Conservation (phyloP, 2,329 filamentous ascomycete genomes). For the Xylaria sp. region DNA sequence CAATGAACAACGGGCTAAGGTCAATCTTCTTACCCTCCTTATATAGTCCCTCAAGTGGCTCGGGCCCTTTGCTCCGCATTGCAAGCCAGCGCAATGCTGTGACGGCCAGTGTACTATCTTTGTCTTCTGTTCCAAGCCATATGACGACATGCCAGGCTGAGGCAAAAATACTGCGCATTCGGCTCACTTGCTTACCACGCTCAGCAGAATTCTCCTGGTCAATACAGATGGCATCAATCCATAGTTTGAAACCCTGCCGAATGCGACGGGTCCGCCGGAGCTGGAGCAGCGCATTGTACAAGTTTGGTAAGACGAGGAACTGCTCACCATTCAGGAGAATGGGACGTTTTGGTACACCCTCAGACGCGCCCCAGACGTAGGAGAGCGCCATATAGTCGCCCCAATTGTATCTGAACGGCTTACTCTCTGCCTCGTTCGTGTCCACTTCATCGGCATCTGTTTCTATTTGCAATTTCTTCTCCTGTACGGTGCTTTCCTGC, state of each 20-base stretch:
- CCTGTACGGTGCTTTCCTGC: not conserved
- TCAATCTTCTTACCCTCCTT: not conserved
- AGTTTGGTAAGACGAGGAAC: not conserved
- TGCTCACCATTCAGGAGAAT: not conserved
- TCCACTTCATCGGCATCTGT: not conserved
- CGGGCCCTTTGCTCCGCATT: not conserved
- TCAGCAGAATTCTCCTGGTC: constrained; percentile 29
- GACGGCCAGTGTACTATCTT: not conserved
- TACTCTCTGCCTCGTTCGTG: not conserved
- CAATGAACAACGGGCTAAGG: constrained; percentile 1
- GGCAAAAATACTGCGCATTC: constrained; percentile 34
- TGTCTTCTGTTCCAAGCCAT: constrained; percentile 14
- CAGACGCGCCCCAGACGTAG: not conserved
- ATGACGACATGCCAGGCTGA: constrained; percentile 20
- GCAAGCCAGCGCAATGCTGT: constrained; percentile 4
- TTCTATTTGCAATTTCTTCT: not conserved
- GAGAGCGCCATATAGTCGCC: not conserved
- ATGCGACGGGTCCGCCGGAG: not conserved
- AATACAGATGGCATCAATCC: constrained; percentile 26
- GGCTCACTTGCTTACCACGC: constrained; percentile 25
- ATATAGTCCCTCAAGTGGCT: not conserved
- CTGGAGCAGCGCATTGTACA: not conserved
- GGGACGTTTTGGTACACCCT: not conserved
- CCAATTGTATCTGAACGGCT: not conserved
- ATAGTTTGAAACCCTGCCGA: constrained; percentile 13